A percentile compares a stretch with the other conserved stretches of the same genome.
Evolutionary conservation across 768 basidiomycete species (phyloP).

Genomic region (Suillus spraguei): DNA sequence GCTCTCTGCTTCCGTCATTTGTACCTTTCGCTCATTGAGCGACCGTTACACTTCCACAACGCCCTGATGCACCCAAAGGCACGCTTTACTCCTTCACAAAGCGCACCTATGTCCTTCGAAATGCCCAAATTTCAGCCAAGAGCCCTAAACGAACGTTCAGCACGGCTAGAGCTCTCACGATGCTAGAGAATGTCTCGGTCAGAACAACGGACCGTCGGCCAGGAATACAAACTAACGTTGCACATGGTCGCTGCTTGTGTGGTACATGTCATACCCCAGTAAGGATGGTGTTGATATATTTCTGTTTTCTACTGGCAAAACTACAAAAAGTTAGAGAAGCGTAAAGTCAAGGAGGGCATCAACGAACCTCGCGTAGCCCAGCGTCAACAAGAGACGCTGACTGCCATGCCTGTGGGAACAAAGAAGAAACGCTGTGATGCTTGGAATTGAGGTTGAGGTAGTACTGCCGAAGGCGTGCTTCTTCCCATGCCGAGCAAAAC

Average conservation of each 20-base stretch:
- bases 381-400: conserved; percentile 11
- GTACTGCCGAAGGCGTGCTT: conserved; percentile 4
- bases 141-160: too few species aligned
- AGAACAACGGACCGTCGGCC: too few species aligned
- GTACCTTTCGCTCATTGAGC: too few species aligned
- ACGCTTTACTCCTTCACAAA: too few species aligned
- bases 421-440: conserved; percentile 12
- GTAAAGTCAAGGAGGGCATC: not conserved
- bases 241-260: conserved; percentile 40
- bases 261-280: conserved; percentile 68
- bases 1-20: too few species aligned
- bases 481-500: conserved; percentile 7
- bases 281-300: conserved; percentile 56
- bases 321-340: conserved; percentile 32
- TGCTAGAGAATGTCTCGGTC: too few species aligned
- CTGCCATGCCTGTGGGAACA: conserved; percentile 6
- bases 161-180: too few species aligned
- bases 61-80: too few species aligned
- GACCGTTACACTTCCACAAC: too few species aligned
- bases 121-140: too few species aligned
- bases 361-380: conserved; percentile 32
- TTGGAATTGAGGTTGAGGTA: not conserved
- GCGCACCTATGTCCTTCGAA: too few species aligned
- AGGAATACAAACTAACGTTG: conserved; percentile 28
- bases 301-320: conserved; percentile 60